Conservation (phyloP, 2,329 filamentous ascomycete species). For the Tolypocladium nubicola region DNA sequence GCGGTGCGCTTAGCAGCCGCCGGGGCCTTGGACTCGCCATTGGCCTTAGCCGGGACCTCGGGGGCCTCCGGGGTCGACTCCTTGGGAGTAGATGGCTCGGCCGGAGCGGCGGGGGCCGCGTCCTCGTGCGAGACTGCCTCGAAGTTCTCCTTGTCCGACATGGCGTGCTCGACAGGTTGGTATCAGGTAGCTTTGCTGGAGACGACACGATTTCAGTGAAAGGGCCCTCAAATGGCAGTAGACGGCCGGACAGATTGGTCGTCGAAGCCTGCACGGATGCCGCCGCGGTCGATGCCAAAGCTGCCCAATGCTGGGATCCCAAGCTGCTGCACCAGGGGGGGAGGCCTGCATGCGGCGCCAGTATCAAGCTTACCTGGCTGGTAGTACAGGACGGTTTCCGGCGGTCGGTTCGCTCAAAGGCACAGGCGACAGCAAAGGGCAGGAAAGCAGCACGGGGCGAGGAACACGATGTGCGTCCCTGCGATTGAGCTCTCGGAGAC, state of each 20-base stretch:
- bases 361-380: neutral
- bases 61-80: conserved; percentile 19
- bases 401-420: neutral
- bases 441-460: neutral
- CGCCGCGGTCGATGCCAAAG: neutral
- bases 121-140: conserved; percentile 34
- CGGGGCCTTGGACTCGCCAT: conserved; percentile 15
- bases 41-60: conserved; percentile 22
- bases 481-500: neutral
- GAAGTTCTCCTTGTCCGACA: conserved; percentile 38
- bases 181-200: neutral
- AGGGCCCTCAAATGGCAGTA: neutral
- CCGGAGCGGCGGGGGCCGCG: conserved; percentile 15
- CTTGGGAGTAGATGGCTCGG: conserved; percentile 15
- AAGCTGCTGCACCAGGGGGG: neutral
- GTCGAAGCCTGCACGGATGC: neutral
- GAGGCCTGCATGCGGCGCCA: neutral
- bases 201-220: neutral
- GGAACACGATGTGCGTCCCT: neutral
- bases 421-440: neutral
- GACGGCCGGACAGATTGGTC: neutral
- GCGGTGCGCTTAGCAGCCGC: conserved; percentile 26
- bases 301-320: neutral
- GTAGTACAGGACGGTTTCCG: neutral
- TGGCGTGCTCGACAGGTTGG: conserved; percentile 13